Evolutionary conservation across 1,139 yeast species (phyloP), one percentile per base, ranked within the genome.

Genomic region (Suhomyces terraborum): DNA sequence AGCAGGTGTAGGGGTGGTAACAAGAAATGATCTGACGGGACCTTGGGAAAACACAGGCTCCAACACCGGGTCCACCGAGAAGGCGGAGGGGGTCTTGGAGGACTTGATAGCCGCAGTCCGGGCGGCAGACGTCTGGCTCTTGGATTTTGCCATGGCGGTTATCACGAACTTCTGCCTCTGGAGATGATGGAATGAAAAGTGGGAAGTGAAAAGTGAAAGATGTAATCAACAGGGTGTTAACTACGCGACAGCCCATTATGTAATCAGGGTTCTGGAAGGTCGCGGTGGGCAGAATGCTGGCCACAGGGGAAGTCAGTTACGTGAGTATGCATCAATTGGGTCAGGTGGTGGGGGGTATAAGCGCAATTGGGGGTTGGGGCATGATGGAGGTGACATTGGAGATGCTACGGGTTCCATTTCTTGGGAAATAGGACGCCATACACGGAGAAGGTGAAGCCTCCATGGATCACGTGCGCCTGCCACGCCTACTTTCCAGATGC

Each of bases 31-130:
- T 25, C 74, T 54, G 10, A 50, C 18, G 10, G 47, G 41, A 23
- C 74, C 75, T 27, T 62, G 46, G 19, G 40, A 51, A 40, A 44
- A 63, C 26, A 45, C 50, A 2, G 62, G 66, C 19, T 55, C 64
- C 27, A 53, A 56, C 23, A 64, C 57, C 4, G 69, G 64, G 33
- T 67, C 71, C 32, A 54, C 46, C 27, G 46, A 43, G 41, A 50
- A 42, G 25, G 52, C 36, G 28, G 49, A 40, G 26, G 42, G 33
- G 3, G 47, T 36, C 32, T 42, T 41, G 27, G 35, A 12, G 27
- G 45, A 39, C 17, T 42, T 41, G 30, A 35, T 39, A 25, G 50
- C 47, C 9, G 53, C 51, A 14, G 45, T 40, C 30, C 32, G 40
- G 27, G 53, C 50, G 36, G 38, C 40, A 9, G 41, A 33, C 26